Evolutionary conservation across 2,329 filamentous ascomycete species (phyloP), one percentile per base, ranked within the genome.

Genomic region (Alternaria infectoria): DNA sequence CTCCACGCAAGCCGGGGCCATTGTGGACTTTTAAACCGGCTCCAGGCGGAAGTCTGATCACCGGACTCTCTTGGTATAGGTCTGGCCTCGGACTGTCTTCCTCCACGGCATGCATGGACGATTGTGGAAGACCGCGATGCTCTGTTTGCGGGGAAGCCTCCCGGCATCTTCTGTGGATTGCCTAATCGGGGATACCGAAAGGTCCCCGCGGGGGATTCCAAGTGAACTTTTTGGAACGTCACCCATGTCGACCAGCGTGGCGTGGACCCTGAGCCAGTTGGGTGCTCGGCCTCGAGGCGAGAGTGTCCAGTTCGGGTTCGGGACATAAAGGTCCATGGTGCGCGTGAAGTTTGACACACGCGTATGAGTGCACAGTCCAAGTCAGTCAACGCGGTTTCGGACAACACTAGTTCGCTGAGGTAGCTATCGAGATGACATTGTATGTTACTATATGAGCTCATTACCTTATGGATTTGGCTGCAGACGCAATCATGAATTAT

Each of bases 131-230:
- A 64, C 47, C 50, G 51, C 47, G 26, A 57, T 28, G 49, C 52
- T 44, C 45, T 46, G 54, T 68, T 69, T 69, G 68, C 68, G 68
- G 68, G 68, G 68, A 66, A 66, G 46, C 28, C 45, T 57, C 47
- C 45, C 56, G 62, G 56, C 51, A 60, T 60, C 55, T 57, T 62
- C 59, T 57, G 59, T 57, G 51, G 28, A 32, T 57, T 65, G 28
- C 66, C 62, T 26, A 40, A 63, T 67, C 55, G 44, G 66, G 66
- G 30, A 69, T 62, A 32, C 66, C 66, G 66, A 46, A 30, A 45
- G 36, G 15, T 26, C 30, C 36, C 59, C 54, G 54, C 57, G 54
- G 59, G 62, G 64, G 40, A 28, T 30, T 19, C 52, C 17, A 21
- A 51, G 26, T 49, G 51, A 21, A 43, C 45, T 50, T 49, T 51